Base-by-base conservation (phyloP, 2,329 filamentous ascomycete species). In the Endoconidiophora laricicola region DNA sequence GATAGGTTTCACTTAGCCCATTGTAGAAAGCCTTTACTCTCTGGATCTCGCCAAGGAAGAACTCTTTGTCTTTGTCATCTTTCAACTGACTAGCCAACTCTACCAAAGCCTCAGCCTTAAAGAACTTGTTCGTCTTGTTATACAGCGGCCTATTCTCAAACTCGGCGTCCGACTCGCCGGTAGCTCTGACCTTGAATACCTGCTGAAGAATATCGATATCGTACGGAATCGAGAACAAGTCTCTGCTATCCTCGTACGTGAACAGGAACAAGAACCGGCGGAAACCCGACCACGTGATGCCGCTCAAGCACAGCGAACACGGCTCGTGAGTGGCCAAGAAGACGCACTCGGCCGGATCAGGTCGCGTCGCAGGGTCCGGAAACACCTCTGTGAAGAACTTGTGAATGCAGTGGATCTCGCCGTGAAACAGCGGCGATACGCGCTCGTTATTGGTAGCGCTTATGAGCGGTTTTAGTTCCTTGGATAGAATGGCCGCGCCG, bases 371-470 rank as follows among this genome's bases (percentile, higher is more conserved):
- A 2, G 67, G 57, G 44, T 60, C 54, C 10, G 65, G 58, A 53
- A 62, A 61, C 18, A 57, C 57, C 1, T 58, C 58, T 0, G 65
- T 65, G 61, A 74, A 77, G 63, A 77, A 77, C 29, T 69, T 61
- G 56, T 76, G 72, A 60, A 78, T 76, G 64, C 73, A 77, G 60
- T 76, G 73, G 60, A 77, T 74, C 56, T 78, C 74, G 54, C 73
- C 74, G 59, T 77, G 74, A 6, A 77, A 65, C 3, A 77, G 65
- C 2, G 74, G 74, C 3, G 73, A 76, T 1, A 58, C 59, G 9
- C 65, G 65, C 59, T 77, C 73, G 59, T 76, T 69, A 63, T 78
- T 78, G 43, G 72, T 76, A 7, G 72, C 66, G 4, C 72, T 67
- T 0, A 69, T 72, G 12, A 71, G 59, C 2, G 69, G 63, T 0